These are phyloP conservation scores for Hypoxylon lienhwacheense DNA, from an alignment of 495 filamentous ascomycete genomes.

Conservation along the genomic window DNA sequence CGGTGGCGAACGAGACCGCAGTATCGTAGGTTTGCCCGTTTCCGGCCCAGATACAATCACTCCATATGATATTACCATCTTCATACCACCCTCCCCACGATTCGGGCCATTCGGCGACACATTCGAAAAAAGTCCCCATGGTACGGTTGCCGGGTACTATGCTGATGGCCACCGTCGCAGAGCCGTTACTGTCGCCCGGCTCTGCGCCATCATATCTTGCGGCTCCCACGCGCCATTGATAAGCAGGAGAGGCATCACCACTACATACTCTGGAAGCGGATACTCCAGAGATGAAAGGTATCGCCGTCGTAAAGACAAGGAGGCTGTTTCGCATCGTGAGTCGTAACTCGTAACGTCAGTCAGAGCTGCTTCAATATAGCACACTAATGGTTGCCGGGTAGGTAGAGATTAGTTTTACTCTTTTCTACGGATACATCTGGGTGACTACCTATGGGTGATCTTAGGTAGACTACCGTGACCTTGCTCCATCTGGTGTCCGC, in stretches of 20 bases:
- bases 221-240: slow-evolving; percentile 39
- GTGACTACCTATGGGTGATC: neutral
- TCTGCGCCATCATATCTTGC: slow-evolving; percentile 39
- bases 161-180: slow-evolving; percentile 41
- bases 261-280: slow-evolving; percentile 38
- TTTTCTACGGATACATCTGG: too few relatives aligned
- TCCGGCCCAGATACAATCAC: slow-evolving; percentile 48
- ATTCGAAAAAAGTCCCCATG: slow-evolving; percentile 42
- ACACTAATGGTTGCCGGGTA: too few relatives aligned
- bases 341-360: neutral
- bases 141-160: slow-evolving; percentile 33
- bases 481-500: slow-evolving; percentile 5
- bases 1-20: slow-evolving; percentile 42
- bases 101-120: slow-evolving; percentile 45
- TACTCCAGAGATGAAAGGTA: slow-evolving; percentile 15
- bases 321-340: slow-evolving; percentile 20
- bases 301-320: slow-evolving; percentile 14
- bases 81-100: slow-evolving; percentile 43
- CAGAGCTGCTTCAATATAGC: too few relatives aligned
- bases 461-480: too few relatives aligned
- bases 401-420: too few relatives aligned
- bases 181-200: slow-evolving; percentile 16
- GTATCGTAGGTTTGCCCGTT: slow-evolving; percentile 40
- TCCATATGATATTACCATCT: slow-evolving; percentile 43
- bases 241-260: slow-evolving; percentile 21